Conservation (phyloP, 768 basidiomycete genomes). For the Suillus weaverae region DNA sequence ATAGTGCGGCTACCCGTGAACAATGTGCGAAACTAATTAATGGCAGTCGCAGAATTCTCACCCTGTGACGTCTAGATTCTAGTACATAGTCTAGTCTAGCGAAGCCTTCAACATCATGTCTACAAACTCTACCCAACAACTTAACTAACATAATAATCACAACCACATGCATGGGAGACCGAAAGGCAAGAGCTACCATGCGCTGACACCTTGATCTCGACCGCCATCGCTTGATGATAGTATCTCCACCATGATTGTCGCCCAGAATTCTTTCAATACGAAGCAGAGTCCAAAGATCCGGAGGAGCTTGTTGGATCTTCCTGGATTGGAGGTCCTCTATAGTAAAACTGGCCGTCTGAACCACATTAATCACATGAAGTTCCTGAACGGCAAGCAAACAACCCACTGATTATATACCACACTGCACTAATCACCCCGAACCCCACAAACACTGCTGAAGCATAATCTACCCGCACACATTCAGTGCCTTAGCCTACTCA, state of each 20-base stretch:
- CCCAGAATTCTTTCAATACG: neutral
- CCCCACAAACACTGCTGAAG: constrained; percentile 65
- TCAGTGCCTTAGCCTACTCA: neutral
- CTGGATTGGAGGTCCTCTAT: constrained; percentile 43
- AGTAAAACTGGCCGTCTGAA: constrained; percentile 45
- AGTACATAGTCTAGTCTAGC: neutral
- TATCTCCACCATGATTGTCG: neutral
- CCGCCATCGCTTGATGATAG: neutral
- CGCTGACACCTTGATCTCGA: neutral
- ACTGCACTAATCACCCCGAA: constrained; percentile 56
- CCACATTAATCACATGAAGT: neutral
- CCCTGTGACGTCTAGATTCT: neutral
- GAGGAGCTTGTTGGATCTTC: constrained; percentile 12
- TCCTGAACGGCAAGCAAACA: neutral
- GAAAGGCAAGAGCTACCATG: neutral
- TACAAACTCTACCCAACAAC: neutral
- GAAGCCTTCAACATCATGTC: neutral
- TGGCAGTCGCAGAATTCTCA: too few species aligned
- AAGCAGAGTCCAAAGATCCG: neutral
- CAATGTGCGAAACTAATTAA: neutral
- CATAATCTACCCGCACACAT: constrained; percentile 48
- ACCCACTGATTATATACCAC: constrained; percentile 62
- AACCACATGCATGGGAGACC: neutral
- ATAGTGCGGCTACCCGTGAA: neutral
- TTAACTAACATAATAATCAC: neutral